Conservation (phyloP, 176 grass and related monocot species). For the Miscanthus lutarioriparius region DNA sequence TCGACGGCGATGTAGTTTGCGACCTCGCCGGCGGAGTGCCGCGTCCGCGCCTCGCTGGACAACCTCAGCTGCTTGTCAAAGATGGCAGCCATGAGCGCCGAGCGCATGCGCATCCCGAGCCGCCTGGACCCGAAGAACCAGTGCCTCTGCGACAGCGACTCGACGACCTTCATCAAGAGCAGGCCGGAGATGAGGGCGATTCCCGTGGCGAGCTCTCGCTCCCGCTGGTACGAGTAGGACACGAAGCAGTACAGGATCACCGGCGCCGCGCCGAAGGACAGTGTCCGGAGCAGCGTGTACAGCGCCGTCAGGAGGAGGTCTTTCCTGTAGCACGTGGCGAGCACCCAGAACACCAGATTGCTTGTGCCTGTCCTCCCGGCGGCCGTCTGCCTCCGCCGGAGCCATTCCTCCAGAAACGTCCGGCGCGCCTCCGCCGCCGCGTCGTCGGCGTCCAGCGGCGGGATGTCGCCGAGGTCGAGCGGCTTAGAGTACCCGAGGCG, state of each 20-base stretch:
- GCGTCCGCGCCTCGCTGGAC: conserved; percentile 49
- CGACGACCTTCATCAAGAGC: conserved; percentile 60
- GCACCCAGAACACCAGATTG: conserved; percentile 59
- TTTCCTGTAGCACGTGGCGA: conserved; percentile 57
- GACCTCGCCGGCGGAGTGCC: conserved; percentile 72
- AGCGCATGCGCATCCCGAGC: conserved; percentile 92
- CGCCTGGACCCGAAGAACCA: conserved; percentile 80
- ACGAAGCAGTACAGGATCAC: conserved; percentile 60
- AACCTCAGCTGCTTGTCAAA: conserved; percentile 76
- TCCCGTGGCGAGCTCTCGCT: conserved; percentile 28
- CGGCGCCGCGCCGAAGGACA: conserved; percentile 57
- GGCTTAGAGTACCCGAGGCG: conserved; percentile 64
- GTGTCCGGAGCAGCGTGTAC: conserved; percentile 66
- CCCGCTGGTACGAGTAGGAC: conserved; percentile 45
- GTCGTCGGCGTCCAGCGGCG: conserved; percentile 69
- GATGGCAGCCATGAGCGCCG: conserved; percentile 75
- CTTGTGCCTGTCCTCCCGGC: conserved; percentile 8
- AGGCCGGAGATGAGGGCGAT: conserved; percentile 43
- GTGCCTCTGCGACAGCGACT: conserved; percentile 79
- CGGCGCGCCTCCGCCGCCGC: conserved; percentile 52
- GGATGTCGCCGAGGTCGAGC: conserved; percentile 55
- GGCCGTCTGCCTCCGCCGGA: conserved; percentile 3
- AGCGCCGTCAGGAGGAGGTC: conserved; percentile 64
- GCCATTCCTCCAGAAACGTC: conserved; percentile 55
- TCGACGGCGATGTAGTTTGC: conserved; percentile 83